These are phyloP conservation scores for Yarrowia deformans DNA, from an alignment of 805 yeast species.

Conservation along the genomic window DNA sequence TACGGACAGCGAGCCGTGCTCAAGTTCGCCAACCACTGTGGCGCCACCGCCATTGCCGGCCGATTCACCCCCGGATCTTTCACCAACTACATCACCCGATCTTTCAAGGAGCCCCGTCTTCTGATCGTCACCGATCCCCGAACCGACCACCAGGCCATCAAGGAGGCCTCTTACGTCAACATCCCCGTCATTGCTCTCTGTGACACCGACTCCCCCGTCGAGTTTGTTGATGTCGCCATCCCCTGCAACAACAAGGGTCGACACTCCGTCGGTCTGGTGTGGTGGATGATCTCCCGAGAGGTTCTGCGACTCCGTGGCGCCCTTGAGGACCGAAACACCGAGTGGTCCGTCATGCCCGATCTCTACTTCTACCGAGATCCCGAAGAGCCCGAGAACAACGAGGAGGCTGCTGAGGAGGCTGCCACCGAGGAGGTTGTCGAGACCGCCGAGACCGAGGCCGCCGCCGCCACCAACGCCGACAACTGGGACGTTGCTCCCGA, in stretches of 20 bases:
- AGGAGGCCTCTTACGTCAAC: conserved; percentile 99
- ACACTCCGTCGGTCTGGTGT: conserved; percentile 99
- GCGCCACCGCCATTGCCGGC: conserved; percentile 99
- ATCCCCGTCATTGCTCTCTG: conserved; percentile 99
- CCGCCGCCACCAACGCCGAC: conserved; percentile 56
- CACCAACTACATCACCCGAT: conserved; percentile 99
- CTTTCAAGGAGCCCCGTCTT: conserved; percentile 99
- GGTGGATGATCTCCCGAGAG: conserved; percentile 99
- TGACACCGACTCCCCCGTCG: conserved; percentile 99
- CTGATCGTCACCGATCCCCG: conserved; percentile 99
- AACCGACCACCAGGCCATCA: conserved; percentile 99
- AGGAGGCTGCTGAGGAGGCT: conserved; percentile 69
- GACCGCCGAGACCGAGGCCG: conserved; percentile 78
- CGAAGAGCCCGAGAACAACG: conserved; percentile 91
- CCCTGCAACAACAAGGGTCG: conserved; percentile 99
- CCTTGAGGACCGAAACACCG: conserved; percentile 92
- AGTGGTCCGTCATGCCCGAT: conserved; percentile 99
- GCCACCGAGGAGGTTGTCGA: conserved; percentile 71
- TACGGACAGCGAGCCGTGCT: conserved; percentile 99
- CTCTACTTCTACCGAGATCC: conserved; percentile 99
- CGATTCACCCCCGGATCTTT: conserved; percentile 99
- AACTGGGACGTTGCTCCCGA: conserved; percentile 57
- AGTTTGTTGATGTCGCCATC: conserved; percentile 98
- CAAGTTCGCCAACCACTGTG: conserved; percentile 99
- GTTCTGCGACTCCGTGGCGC: conserved; percentile 99